Evolutionary conservation across 164 flowering plant genomes (phyloP), one percentile per base, ranked within the genome.

Genomic region (Hamamelis virginiana): DNA sequence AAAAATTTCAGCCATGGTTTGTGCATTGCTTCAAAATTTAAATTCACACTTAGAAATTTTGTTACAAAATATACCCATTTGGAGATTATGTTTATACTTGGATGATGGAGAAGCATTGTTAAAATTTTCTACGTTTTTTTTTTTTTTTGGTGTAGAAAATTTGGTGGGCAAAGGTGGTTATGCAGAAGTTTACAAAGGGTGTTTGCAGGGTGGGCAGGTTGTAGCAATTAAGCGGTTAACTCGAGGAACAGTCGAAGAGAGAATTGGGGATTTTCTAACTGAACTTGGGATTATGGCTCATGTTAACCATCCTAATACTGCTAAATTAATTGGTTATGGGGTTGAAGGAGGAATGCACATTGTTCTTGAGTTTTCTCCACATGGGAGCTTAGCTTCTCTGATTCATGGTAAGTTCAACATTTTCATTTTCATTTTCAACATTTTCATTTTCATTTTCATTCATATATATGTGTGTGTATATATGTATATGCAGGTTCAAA

Each of bases 241-340:
- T 0, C 51, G 77, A 67, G 91, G 87, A 65, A 71, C 80, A 0
- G n/a, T 69, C 0, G 91, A 87, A 4, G 91, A 89, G 50, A 80
- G 71, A n/a, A 74, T 74, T 3, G 83, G 75, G 10, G 85, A 84
- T 45, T 87, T 89, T 59, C 59, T 89, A 28, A 65, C 83, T 0
- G 94, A 89, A 74, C 80, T 89, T 22, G 94, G 94, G 27, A 86
- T 86, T 8, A 86, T 89, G 85, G 91, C 80, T 4, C 91, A 89
- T 76, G 83, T 87, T 1, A 75, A 83, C 64, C 91, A 89, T 80
- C 91, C 88, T 1, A 87, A 87, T 58, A 83, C 78, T 23, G 84
- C 87, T 12, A 84, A 79, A 71, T 66, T 89, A 45, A 77, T 87
- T 22, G 94, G 94, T 1, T 89, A 89, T 75, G 86, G 94, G 21